Evolutionary conservation across 805 yeast species (phyloP).

Genomic region (Cyberlindnera mississippiensis): DNA sequence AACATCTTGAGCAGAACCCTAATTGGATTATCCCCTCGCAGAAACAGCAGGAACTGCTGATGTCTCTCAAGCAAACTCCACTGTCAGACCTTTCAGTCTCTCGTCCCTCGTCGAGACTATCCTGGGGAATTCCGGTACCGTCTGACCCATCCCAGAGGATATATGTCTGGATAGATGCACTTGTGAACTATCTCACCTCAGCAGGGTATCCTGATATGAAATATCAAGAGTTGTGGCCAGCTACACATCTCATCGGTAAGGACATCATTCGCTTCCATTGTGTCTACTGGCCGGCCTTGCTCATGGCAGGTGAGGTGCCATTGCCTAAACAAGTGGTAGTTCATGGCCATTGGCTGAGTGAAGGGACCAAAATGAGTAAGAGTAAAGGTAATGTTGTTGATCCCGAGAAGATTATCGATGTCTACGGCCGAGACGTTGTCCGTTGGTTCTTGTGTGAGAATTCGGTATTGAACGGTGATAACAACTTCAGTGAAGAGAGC

Average conservation of each 20-base stretch:
- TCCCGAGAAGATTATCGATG: conserved; percentile 60
- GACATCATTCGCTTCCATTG: conserved; percentile 89
- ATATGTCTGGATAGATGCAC: conserved; percentile 97
- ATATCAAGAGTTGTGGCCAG: conserved; percentile 18
- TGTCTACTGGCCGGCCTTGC: conserved; percentile 89
- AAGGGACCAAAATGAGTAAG: conserved; percentile 91
- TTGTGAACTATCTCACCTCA: conserved; percentile 77
- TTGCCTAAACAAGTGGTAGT: conserved; percentile 75
- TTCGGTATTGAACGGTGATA: conserved; percentile 71
- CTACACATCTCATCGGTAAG: conserved; percentile 82
- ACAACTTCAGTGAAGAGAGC: conserved; percentile 66
- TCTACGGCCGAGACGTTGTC: conserved; percentile 69
- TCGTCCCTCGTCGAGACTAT: conserved; percentile 69
- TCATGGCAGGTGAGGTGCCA: conserved; percentile 74
- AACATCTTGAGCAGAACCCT: conserved; percentile 44
- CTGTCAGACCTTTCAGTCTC: conserved; percentile 80
- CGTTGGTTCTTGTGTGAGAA: conserved; percentile 74
- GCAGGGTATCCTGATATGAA: conserved; percentile 49
- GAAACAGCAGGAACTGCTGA: conserved; percentile 50
- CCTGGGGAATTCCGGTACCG: conserved; percentile 93
- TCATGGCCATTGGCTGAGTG: conserved; percentile 92
- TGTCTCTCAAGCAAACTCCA: conserved; percentile 47
- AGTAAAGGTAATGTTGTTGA: conserved; percentile 92
- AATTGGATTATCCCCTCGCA: conserved; percentile 62
- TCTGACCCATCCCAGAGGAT: conserved; percentile 70